A percentile compares a stretch with the other conserved stretches of the same genome.
Conservation (phyloP, 495 filamentous ascomycete species). For the Thermothielavioides terrestris region DNA sequence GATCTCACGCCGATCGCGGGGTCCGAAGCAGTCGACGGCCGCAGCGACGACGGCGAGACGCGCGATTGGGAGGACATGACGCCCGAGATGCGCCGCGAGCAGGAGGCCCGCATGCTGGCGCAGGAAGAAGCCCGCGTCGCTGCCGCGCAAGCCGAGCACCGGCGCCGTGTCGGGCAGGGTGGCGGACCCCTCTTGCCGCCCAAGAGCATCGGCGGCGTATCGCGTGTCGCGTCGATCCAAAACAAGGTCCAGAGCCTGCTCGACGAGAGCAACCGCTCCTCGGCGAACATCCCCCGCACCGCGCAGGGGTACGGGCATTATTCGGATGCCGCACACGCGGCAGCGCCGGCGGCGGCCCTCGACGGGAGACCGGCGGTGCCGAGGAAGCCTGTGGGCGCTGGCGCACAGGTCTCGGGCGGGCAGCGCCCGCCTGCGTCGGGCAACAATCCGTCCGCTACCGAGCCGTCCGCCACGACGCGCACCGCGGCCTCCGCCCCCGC, state of each 20-base stretch:
- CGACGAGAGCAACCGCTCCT: slow-evolving; percentile 61
- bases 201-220: slow-evolving; percentile 48
- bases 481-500: not conserved
- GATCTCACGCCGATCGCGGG: slow-evolving; percentile 64
- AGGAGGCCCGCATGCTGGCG: slow-evolving; percentile 74
- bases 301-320: slow-evolving; percentile 84
- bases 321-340: slow-evolving; percentile 45
- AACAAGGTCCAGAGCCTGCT: slow-evolving; percentile 80
- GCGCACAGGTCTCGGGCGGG: not conserved
- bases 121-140: slow-evolving; percentile 91
- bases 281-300: slow-evolving; percentile 53
- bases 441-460: not conserved
- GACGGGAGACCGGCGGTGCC: slow-evolving; percentile 20
- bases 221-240: slow-evolving; percentile 72
- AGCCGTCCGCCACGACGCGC: slow-evolving; percentile 2
- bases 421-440: not conserved
- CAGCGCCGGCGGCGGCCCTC: slow-evolving; percentile 4
- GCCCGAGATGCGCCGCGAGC: slow-evolving; percentile 82
- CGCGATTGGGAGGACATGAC: slow-evolving; percentile 62
- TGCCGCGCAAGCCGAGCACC: slow-evolving; percentile 84
- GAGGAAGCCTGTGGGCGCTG: slow-evolving; percentile 24
- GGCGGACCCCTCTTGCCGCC: slow-evolving; percentile 31
- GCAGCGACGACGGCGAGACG: slow-evolving; percentile 55
- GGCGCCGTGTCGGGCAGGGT: slow-evolving; percentile 60
- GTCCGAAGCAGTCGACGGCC: slow-evolving; percentile 64